Evolutionary conservation across 192 early-diverging fungal genomes (phyloP), one percentile per base, ranked within the genome.

Genomic region (Backusella australiensis): DNA sequence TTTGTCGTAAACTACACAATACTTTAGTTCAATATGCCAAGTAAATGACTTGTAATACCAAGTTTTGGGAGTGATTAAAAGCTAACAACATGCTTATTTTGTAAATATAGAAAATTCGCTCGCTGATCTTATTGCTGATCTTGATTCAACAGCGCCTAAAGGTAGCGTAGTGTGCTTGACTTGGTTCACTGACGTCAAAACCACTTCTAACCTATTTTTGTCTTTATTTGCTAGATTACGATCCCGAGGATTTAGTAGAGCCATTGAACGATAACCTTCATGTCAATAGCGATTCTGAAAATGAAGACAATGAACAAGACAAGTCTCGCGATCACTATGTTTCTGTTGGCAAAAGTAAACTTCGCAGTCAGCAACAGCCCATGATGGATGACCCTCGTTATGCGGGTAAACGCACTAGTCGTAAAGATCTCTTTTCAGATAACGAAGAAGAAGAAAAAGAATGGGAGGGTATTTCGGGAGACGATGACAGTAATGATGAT

Each of bases 351-450:
- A 94, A 92, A 81, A 92, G 92, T 82, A 71, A 83, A 15, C 73
- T 94, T 53, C 86, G 91, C 53, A 81, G 81, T 41, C 84, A 86
- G 44, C 85, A 90, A 63, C 86, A 88, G 6, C 84, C 90, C 29
- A 80, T 89, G 6, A 84, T 92, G 73, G 88, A 92, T 21, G 93
- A 92, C 41, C 92, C 93, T 3, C 91, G 92, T 69, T 94, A 94
- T 78, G 77, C 82, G 29, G 93, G 93, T 39, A 89, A 90, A 70
- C 86, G 86, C 38, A 85, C 87, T 69, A 92, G 87, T 38, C 88
- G 93, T 71, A 91, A 90, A 52, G 88, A 78, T 21, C 83, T 92
- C 12, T 92, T 89, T 56, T 86, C 80, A 35, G 67, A 85, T 6
- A 81, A 83, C 4, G 85, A 39, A 39, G 85, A 88, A 5, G 80